These are phyloP conservation scores for Rhizophagus clarus DNA, from an alignment of 192 early-diverging fungal genomes.

Conservation along the genomic window DNA sequence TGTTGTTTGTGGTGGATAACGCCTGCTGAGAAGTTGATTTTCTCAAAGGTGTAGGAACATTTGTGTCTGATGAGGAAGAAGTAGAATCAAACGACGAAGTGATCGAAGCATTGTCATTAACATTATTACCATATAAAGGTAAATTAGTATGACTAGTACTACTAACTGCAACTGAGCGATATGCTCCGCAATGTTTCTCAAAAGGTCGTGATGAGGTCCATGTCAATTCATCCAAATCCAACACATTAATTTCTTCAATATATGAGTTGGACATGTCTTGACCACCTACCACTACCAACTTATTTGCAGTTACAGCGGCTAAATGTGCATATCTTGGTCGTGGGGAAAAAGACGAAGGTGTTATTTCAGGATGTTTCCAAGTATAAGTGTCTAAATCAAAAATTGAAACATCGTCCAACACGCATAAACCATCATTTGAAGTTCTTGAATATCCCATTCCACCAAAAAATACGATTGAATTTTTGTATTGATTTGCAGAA, in stretches of 20 bases:
- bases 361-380: slow-evolving; percentile 60
- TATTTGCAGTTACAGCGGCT: slow-evolving; percentile 64
- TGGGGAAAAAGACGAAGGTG: slow-evolving; percentile 53
- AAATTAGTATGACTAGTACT: slow-evolving; percentile 48
- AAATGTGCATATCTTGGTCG: slow-evolving; percentile 79
- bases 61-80: slow-evolving; percentile 24
- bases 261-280: slow-evolving; percentile 79
- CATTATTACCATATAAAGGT: slow-evolving; percentile 42
- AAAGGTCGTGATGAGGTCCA: slow-evolving; percentile 71
- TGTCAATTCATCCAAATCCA: slow-evolving; percentile 66
- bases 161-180: slow-evolving; percentile 74
- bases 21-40: slow-evolving; percentile 40
- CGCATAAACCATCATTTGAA: slow-evolving; percentile 57
- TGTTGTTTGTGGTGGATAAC: slow-evolving; percentile 33
- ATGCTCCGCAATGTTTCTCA: slow-evolving; percentile 75
- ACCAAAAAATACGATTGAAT: slow-evolving; percentile 72
- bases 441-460: slow-evolving; percentile 73
- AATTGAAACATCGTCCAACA: slow-evolving; percentile 71
- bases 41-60: slow-evolving; percentile 36
- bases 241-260: slow-evolving; percentile 76
- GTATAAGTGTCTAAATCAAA: slow-evolving; percentile 67
- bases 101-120: slow-evolving; percentile 23
- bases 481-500: slow-evolving; percentile 71
- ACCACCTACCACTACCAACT: slow-evolving; percentile 71
- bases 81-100: slow-evolving; percentile 32